Base-by-base conservation (phyloP, 2,329 filamentous ascomycete species). In the Diaporthe amygdali region DNA sequence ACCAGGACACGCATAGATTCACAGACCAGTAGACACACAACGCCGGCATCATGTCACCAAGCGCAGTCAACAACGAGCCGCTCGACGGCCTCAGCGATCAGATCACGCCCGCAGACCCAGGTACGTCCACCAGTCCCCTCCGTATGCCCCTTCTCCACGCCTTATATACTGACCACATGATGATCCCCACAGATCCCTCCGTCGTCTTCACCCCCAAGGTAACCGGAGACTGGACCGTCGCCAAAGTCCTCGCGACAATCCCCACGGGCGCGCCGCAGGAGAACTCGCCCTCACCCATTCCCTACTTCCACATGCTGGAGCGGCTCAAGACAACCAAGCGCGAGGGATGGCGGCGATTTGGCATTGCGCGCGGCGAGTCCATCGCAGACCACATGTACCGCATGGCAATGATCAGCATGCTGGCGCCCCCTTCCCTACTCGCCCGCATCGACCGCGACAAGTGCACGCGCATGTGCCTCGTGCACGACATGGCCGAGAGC, bases 341-440 rank as follows among this genome's bases (percentile, higher is more conserved):
- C 72, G 96, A 98, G 83, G 96, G 96, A 75, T 99, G 96, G 96
- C 90, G 93, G 69, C 90, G 96, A 46, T 98, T 98, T 80, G 91
- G 91, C 47, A 94, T 99, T 76, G 76, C 83, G 2, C 82, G 85
- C 71, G 93, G 94, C 80, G 96, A 99, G 82, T 97, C 94, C 2
- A 98, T 99, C 79, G 89, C 94, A 68, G 96, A 99, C 84, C 96
- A 99, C 87, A 99, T 99, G 96, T 99, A 98, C 84, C 95, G 96
- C 83, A 99, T 99, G 96, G 94, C 95, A 63, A 89, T 99, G 76
- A 94, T 99, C 81, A 95, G 94, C 74, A 94, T 99, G 91, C 90
- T 98, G 75, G 95, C 94, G 2, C 96, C 96, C 2, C 87, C 93
- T 0, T 84, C 92, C 1, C 89, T 98, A 14, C 87, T 91, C 2